A percentile compares a stretch with the other conserved stretches of the same genome.
phyloP scores from a whole-genome alignment of 805 yeast species.

The Candida ortonii region DNA sequence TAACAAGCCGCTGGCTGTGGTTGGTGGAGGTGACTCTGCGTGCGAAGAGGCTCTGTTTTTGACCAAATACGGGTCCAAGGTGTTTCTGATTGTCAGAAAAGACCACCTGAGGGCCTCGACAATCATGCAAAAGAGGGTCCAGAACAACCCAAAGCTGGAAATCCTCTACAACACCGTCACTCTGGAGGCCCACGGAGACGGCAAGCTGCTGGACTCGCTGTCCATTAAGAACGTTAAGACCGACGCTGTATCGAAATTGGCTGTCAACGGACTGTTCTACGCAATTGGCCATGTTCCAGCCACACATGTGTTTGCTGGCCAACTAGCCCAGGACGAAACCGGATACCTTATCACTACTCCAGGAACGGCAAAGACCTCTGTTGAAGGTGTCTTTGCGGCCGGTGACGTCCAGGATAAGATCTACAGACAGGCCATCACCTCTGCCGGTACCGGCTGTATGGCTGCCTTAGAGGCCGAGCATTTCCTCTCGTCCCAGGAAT shows the following conservation, averaged over 20 bases:
- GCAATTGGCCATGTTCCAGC: constrained; percentile 99
- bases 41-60: constrained; percentile 98
- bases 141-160: constrained; percentile 83
- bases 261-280: constrained; percentile 90
- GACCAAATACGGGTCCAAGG: constrained; percentile 97
- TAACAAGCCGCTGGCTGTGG: constrained; percentile 94
- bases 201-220: constrained; percentile 69
- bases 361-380: constrained; percentile 82
- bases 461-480: constrained; percentile 96
- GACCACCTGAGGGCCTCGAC: constrained; percentile 92
- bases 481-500: constrained; percentile 57
- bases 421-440: constrained; percentile 98
- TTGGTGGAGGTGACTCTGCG: constrained; percentile 99
- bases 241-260: constrained; percentile 62
- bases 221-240: constrained; percentile 69
- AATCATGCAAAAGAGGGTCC: constrained; percentile 94
- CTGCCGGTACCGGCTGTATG: constrained; percentile 99
- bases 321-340: constrained; percentile 77
- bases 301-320: constrained; percentile 72
- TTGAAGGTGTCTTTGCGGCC: constrained; percentile 94
- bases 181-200: constrained; percentile 90
- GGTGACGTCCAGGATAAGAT: constrained; percentile 98
- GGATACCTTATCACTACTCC: constrained; percentile 90
- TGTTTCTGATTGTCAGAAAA: constrained; percentile 88
- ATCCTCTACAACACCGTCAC: constrained; percentile 84